A percentile compares a stretch with the other conserved stretches of the same genome.
phyloP scores from a whole-genome alignment of 352 stramenopile genomes.

The Pythium graminicola region DNA sequence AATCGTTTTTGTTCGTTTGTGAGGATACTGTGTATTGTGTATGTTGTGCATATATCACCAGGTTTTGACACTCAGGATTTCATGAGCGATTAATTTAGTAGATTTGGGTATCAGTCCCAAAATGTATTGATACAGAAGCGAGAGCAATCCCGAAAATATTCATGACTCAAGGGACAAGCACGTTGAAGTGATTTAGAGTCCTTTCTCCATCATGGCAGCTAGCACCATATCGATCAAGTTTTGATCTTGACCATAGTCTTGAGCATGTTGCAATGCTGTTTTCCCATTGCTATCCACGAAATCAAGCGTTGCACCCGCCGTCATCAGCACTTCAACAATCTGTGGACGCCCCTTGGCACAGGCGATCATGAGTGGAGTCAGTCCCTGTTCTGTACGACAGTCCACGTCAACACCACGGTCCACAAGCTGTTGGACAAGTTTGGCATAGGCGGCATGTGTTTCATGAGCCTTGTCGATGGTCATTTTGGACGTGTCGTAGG shows the following conservation, averaged over 20 bases:
- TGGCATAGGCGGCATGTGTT: neutral
- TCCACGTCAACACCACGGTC: neutral
- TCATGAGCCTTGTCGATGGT: neutral
- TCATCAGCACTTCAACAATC: neutral
- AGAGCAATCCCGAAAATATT: too few relatives aligned
- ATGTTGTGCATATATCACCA: too few relatives aligned
- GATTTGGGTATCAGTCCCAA: too few relatives aligned
- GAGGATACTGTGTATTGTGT: too few relatives aligned
- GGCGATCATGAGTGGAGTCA: neutral
- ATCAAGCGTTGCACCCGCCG: neutral
- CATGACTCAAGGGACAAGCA: too few relatives aligned
- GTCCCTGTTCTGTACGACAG: neutral
- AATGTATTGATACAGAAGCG: too few relatives aligned
- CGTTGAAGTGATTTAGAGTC: too few relatives aligned
- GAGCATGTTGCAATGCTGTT: neutral
- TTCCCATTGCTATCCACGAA: neutral
- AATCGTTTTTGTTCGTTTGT: too few relatives aligned
- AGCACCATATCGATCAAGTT: neutral
- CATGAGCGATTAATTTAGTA: too few relatives aligned
- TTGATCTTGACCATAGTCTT: neutral
- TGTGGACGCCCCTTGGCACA: neutral
- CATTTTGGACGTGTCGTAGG: neutral
- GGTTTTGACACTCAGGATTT: too few relatives aligned
- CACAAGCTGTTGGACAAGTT: neutral
- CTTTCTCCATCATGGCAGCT: neutral